phyloP scores from a whole-genome alignment of 106 monocot genomes.

The Vanilla planifolia region DNA sequence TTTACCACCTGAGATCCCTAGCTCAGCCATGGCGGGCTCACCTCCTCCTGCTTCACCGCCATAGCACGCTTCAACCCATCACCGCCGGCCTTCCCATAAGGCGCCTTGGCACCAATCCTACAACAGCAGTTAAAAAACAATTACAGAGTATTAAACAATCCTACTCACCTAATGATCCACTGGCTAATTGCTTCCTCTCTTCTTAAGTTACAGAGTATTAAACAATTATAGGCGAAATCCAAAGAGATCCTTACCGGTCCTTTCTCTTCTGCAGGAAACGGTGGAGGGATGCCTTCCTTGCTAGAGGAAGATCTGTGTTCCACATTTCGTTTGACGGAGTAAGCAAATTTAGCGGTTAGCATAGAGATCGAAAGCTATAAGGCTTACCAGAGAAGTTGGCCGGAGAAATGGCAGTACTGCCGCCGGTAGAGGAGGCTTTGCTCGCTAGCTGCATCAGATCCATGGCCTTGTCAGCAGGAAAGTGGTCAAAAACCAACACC shows the following conservation, averaged over 20 bases:
- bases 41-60: constrained; percentile 12
- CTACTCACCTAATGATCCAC: no score
- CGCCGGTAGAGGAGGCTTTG: not conserved
- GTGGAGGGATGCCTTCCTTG: constrained; percentile 52
- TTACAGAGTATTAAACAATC: not conserved
- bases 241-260: constrained; percentile 36
- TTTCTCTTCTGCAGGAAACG: constrained; percentile 85
- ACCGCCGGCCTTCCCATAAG: constrained; percentile 21
- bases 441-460: constrained; percentile 40
- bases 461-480: constrained; percentile 60
- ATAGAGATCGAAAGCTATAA: not conserved
- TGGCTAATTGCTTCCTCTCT: not conserved
- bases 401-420: not conserved
- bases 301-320: constrained; percentile 48
- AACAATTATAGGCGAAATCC: not conserved
- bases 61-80: constrained; percentile 4
- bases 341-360: not conserved
- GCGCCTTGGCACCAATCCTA: constrained; percentile 43
- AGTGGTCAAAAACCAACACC: constrained; percentile 70
- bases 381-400: not conserved
- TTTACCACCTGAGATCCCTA: constrained; percentile 22
- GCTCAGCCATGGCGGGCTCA: constrained; percentile 43
- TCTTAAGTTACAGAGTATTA: not conserved
- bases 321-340: not conserved
- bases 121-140: not conserved